Evolutionary conservation across 768 basidiomycete species (phyloP).

Genomic region (Agaricus subrufescens): DNA sequence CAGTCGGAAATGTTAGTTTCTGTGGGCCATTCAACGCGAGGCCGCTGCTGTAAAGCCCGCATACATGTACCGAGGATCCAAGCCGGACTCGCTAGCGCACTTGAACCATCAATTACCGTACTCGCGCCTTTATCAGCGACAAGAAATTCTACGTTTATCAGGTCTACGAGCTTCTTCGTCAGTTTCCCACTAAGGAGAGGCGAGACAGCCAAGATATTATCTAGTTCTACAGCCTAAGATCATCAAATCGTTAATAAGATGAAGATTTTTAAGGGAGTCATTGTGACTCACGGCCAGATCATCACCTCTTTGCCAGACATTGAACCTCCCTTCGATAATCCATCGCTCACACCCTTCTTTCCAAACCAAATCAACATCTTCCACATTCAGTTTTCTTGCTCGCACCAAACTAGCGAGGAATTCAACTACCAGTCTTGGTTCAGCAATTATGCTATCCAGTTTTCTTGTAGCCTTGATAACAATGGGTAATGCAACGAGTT

Average conservation of each 20-base stretch:
- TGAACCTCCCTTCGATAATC: constrained; percentile 35
- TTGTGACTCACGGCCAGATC: constrained; percentile 32
- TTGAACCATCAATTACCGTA: constrained; percentile 12
- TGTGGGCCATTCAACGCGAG: constrained; percentile 40
- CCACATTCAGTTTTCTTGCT: constrained; percentile 39
- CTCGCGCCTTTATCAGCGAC: constrained; percentile 18
- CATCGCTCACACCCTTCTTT: constrained; percentile 48
- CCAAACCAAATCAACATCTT: constrained; percentile 57
- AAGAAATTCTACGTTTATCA: constrained; percentile 38
- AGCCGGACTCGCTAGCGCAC: constrained; percentile 32
- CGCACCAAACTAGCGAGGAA: constrained; percentile 46
- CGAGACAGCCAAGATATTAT: constrained; percentile 50
- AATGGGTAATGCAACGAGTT: constrained; percentile 55
- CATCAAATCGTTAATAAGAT: neutral
- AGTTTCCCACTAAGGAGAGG: constrained; percentile 43
- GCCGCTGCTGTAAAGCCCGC: constrained; percentile 41
- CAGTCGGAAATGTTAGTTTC: constrained; percentile 45
- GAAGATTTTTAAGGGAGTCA: neutral
- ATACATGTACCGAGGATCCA: constrained; percentile 64
- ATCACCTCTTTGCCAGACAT: constrained; percentile 35
- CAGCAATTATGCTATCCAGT: constrained; percentile 36
- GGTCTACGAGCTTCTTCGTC: constrained; percentile 34
- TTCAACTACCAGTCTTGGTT: constrained; percentile 38
- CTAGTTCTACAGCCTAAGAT: constrained; percentile 44
- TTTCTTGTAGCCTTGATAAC: constrained; percentile 44